phyloP scores from a whole-genome alignment of 176 grass and related monocot genomes.

The Tuctoria greenei region DNA sequence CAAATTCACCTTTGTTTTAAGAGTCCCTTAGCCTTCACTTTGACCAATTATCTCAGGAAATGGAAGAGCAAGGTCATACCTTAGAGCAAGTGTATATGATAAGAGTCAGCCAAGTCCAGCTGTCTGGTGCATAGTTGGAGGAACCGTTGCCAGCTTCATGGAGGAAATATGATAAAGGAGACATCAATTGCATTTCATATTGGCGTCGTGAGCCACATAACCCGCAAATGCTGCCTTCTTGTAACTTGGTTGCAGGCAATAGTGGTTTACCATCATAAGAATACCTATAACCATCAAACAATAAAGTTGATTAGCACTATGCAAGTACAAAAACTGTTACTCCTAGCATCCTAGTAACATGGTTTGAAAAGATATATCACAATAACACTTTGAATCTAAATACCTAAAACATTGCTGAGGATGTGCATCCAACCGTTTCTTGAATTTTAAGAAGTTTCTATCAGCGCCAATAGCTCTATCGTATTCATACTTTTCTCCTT shows the following conservation, averaged over 20 bases:
- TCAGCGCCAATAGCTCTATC: conserved; percentile 81
- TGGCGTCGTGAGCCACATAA: conserved; percentile 52
- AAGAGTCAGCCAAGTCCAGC: conserved; percentile 86
- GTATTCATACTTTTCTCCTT: conserved; percentile 87
- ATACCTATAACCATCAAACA: conserved; percentile 52
- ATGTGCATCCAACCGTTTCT: conserved; percentile 83
- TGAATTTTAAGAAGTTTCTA: conserved; percentile 88
- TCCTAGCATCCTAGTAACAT: neutral
- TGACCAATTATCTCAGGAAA: conserved; percentile 12
- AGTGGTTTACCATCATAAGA: conserved; percentile 69
- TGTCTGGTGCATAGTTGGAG: conserved; percentile 57
- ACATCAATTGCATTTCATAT: conserved; percentile 93
- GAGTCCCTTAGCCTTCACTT: neutral
- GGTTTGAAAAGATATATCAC: neutral
- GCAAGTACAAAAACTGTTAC: neutral
- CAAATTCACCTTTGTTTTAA: neutral
- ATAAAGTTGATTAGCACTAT: conserved; percentile 19
- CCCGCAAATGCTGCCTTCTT: conserved; percentile 50
- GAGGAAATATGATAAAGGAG: conserved; percentile 83
- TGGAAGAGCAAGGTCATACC: conserved; percentile 40
- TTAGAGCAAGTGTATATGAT: conserved; percentile 72
- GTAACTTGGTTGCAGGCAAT: conserved; percentile 41
- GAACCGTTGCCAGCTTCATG: conserved; percentile 58
- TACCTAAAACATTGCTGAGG: conserved; percentile 94
- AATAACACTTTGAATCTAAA: neutral